A percentile compares a stretch with the other conserved stretches of the same genome.
Evolutionary conservation across 768 basidiomycete species (phyloP).

Genomic region (Leccinum obscurum): DNA sequence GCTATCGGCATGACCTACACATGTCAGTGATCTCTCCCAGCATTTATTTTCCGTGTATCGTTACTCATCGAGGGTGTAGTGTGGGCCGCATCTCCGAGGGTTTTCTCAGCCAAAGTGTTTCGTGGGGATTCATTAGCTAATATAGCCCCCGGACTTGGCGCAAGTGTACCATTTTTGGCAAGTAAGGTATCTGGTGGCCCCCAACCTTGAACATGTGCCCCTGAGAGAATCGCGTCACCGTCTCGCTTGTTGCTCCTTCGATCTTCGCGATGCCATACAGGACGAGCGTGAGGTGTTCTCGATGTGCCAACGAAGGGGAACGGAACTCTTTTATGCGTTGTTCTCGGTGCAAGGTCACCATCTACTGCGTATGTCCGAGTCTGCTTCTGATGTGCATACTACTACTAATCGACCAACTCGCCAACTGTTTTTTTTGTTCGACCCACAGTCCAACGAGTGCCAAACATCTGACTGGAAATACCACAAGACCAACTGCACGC

Average conservation of each 20-base stretch:
- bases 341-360: constrained; percentile 24
- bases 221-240: too few relatives aligned
- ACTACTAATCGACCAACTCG: background rate
- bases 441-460: constrained; percentile 25
- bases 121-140: too few relatives aligned
- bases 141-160: too few relatives aligned
- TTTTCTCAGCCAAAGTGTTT: too few relatives aligned
- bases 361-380: constrained; percentile 25
- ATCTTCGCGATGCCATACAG: constrained; percentile 3
- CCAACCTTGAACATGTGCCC: too few relatives aligned
- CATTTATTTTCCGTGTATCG: too few relatives aligned
- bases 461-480: constrained; percentile 26
- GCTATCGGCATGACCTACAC: too few relatives aligned
- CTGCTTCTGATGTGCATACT: background rate
- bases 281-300: constrained; percentile 9
- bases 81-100: too few relatives aligned
- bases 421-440: background rate
- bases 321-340: constrained; percentile 25
- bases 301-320: constrained; percentile 17
- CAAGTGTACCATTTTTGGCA: too few relatives aligned
- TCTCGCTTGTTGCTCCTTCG: background rate
- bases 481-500: constrained; percentile 18
- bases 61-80: too few relatives aligned
- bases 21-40: too few relatives aligned
- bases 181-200: too few relatives aligned